Evolutionary conservation across 2,329 filamentous ascomycete genomes (phyloP), one percentile per base, ranked within the genome.

Genomic region (Pyrenochaeta sp.): DNA sequence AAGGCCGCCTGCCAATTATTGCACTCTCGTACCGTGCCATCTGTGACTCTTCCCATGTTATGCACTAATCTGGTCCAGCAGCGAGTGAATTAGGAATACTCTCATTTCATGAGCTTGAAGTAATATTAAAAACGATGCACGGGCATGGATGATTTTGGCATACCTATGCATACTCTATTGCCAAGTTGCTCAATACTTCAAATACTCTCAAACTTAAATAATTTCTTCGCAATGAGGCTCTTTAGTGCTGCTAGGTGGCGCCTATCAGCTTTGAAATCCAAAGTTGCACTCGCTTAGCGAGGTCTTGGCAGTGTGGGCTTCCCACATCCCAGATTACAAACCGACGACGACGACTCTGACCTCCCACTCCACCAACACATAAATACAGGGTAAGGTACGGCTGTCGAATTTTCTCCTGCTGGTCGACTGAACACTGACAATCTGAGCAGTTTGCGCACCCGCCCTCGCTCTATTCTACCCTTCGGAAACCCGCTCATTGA

Each of bases 401-500:
- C 55, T 56, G 44, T 60, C 62, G 50, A 49, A 52, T 28, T 45
- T 40, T 42, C 28, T 44, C 19, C 40, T 43, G 50, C 61, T 59
- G 51, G 54, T 43, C 50, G 48, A 61, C 54, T 52, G 42, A 30
- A 61, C 36, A 57, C 61, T 61, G 54, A 66, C 50, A 53, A 47
- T 39, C 50, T 48, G 56, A 56, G 39, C 58, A 64, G 56, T 59
- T 55, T 50, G 53, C 50, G 56, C 56, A 30, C 54, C 45, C 50
- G 43, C 44, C 25, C 47, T 48, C 64, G 47, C 42, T 55, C 49
- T 39, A 19, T 36, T 49, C 45, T 58, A 50, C 44, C 50, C 34
- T 37, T 59, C 53, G 61, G 61, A 67, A 58, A 37, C 50, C 44
- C 67, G 76, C 78, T 81, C 78, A 82, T 80, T 81, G 81, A 79